Conservation (phyloP, 192 early-diverging fungal species). For the Podila verticillata region DNA sequence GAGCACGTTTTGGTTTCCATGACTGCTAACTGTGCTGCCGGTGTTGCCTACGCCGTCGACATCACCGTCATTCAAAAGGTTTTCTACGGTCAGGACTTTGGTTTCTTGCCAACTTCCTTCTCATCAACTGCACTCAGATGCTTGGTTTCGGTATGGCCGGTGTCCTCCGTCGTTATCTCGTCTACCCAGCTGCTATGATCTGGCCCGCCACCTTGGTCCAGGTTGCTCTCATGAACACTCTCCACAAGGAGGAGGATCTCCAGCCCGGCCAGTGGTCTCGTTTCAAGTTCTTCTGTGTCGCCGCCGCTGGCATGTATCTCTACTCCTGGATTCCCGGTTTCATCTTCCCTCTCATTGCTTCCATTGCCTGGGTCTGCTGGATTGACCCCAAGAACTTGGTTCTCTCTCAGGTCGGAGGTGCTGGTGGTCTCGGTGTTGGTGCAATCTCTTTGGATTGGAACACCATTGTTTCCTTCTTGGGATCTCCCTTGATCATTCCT, state of each 20-base stretch:
- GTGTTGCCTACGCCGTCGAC: constrained; percentile 31
- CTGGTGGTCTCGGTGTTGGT: constrained; percentile 72
- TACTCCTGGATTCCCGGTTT: constrained; percentile 43
- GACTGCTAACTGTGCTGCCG: constrained; percentile 53
- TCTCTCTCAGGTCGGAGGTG: constrained; percentile 53
- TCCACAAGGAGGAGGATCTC: constrained; percentile 56
- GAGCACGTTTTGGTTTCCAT: constrained; percentile 67
- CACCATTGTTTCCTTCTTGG: constrained; percentile 50
- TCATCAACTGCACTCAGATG: too few species aligned
- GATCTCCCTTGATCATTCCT: constrained; percentile 44
- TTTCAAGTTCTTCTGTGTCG: constrained; percentile 55
- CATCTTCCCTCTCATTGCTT: constrained; percentile 48
- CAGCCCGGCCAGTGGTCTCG: constrained; percentile 52
- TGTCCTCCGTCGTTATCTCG: constrained; percentile 35
- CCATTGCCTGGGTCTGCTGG: constrained; percentile 46
- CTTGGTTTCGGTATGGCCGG: too few species aligned
- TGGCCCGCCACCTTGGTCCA: constrained; percentile 85
- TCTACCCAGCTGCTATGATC: constrained; percentile 70
- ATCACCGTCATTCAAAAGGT: constrained; percentile 58
- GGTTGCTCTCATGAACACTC: constrained; percentile 57
- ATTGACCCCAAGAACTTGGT: constrained; percentile 22
- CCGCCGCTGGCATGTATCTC: constrained; percentile 50
- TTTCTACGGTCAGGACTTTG: constrained; percentile 59
- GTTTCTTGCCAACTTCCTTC: constrained; percentile 7
- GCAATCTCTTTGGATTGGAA: constrained; percentile 80